Evolutionary conservation across 2,329 filamentous ascomycete species (phyloP).

Genomic region (Phialocephala sp.): DNA sequence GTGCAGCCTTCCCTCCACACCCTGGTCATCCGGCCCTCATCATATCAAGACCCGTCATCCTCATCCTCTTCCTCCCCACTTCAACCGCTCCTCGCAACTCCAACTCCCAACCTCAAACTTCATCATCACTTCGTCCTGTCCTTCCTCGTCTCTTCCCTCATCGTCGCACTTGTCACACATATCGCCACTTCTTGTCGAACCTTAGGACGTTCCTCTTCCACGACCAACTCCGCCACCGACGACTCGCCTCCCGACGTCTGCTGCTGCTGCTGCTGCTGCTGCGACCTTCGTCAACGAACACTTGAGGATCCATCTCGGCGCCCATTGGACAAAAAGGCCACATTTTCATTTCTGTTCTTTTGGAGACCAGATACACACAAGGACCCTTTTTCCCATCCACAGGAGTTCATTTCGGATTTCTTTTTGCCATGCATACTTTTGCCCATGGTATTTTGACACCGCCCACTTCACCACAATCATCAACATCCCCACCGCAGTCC

Average conservation of each 20-base stretch:
- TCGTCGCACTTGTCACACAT: conserved; percentile 26
- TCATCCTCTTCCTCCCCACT: conserved; percentile 22
- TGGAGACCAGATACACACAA: conserved; percentile 25
- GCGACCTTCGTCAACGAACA: conserved; percentile 2
- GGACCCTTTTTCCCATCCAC: conserved; percentile 24
- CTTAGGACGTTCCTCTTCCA: conserved; percentile 22
- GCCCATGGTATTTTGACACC: conserved; percentile 35
- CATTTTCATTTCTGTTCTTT: conserved; percentile 38
- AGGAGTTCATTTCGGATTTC: conserved; percentile 31
- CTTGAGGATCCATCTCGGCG: conserved; percentile 17
- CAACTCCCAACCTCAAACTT: conserved; percentile 17
- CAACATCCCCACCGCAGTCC: conserved; percentile 33
- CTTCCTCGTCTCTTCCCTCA: conserved; percentile 32
- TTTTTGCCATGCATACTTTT: conserved; percentile 40
- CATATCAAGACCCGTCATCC: conserved; percentile 14
- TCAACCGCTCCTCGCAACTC: conserved; percentile 21
- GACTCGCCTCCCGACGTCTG: background rate
- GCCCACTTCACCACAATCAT: conserved; percentile 21
- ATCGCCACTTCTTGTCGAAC: conserved; percentile 22
- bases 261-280: too few relatives aligned
- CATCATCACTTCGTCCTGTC: conserved; percentile 20
- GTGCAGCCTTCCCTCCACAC: background rate
- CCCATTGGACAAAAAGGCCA: conserved; percentile 20
- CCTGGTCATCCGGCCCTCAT: background rate
- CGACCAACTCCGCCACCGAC: conserved; percentile 15